phyloP scores from a whole-genome alignment of 345 rosid genomes.

The Eucalyptus pauciflora region DNA sequence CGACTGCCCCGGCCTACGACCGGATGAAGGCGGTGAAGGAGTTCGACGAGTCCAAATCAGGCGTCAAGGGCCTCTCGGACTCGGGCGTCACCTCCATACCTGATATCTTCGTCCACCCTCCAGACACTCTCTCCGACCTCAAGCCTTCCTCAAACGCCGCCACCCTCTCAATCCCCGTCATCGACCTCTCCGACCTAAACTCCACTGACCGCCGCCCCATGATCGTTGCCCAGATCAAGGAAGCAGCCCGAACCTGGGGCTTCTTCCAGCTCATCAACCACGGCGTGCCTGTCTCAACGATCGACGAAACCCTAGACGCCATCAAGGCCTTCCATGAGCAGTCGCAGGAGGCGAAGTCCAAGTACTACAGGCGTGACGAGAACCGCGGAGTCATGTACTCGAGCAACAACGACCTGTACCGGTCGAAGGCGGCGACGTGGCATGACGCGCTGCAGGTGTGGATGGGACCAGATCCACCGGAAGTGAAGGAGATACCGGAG shows the following conservation, averaged over 20 bases:
- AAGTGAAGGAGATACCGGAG: slow-evolving; percentile 11
- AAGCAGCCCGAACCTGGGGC: slow-evolving; percentile 10
- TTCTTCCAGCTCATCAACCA: slow-evolving; percentile 22
- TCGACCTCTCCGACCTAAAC: slow-evolving; percentile 1
- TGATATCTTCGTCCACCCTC: slow-evolving; percentile 7
- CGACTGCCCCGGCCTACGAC: neutral
- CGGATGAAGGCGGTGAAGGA: slow-evolving; percentile 1
- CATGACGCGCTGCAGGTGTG: slow-evolving; percentile 23
- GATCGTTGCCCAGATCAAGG: neutral
- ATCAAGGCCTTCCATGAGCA: slow-evolving; percentile 7
- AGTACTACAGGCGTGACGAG: slow-evolving; percentile 2
- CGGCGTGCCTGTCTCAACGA: neutral
- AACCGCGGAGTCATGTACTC: neutral
- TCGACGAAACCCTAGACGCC: neutral
- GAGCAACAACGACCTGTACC: slow-evolving; percentile 7
- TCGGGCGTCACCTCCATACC: slow-evolving; percentile 14
- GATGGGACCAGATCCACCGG: slow-evolving; percentile 3
- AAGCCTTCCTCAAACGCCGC: neutral
- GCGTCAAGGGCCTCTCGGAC: slow-evolving; percentile 13
- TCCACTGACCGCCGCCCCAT: neutral
- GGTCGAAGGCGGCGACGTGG: neutral
- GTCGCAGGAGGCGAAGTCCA: neutral
- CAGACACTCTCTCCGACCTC: neutral
- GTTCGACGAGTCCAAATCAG: slow-evolving; percentile 14
- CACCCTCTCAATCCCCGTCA: neutral